Percentiles rank a stretch among this genome's conserved stretches.
Evolutionary conservation across 257 asterid species (phyloP).

Genomic region (Rauvolfia tetraphylla): DNA sequence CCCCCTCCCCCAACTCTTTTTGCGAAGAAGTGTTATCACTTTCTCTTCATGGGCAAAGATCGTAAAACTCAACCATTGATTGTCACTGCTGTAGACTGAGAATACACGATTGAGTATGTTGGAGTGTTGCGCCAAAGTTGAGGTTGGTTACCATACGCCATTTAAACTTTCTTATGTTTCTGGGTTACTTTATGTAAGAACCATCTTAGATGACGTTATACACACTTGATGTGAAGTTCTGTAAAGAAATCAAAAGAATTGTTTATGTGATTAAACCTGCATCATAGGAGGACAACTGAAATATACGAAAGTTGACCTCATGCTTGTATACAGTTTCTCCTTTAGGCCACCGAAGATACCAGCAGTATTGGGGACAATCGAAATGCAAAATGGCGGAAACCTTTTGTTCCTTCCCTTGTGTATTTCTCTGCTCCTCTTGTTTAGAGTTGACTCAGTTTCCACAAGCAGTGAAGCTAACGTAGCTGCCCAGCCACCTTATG

Average conservation of each 20-base stretch:
- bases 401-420: neutral
- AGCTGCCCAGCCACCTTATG: neutral
- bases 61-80: neutral
- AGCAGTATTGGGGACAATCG: neutral
- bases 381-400: neutral
- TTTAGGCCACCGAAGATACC: neutral
- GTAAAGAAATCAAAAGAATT: neutral
- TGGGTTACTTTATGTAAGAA: neutral
- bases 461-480: conserved; percentile 2
- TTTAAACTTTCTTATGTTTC: neutral
- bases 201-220: neutral
- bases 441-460: neutral
- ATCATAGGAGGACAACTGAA: neutral
- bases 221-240: neutral
- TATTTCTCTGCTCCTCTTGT: neutral
- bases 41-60: neutral
- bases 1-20: too few species aligned
- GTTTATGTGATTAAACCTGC: too few species aligned
- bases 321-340: neutral
- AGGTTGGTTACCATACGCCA: neutral
- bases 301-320: neutral
- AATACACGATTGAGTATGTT: neutral
- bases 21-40: neutral
- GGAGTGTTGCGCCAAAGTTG: neutral
- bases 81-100: too few species aligned